phyloP scores from a whole-genome alignment of 202 grass and related monocot genomes.

The Panicum virgatum region DNA sequence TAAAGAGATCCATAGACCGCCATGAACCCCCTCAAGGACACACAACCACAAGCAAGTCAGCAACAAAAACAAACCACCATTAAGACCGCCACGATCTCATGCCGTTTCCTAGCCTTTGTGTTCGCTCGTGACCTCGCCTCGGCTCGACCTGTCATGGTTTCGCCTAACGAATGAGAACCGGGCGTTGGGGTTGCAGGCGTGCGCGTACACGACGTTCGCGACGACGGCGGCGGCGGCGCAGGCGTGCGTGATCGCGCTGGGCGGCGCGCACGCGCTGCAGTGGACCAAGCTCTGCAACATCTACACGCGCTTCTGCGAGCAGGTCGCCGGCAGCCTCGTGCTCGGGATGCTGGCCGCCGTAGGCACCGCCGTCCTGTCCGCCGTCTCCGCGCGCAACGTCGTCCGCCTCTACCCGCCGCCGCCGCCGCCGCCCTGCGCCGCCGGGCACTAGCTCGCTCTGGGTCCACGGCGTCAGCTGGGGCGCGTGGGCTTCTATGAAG shows the following conservation, averaged over 20 bases:
- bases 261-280: slow-evolving; percentile 52
- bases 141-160: too few species aligned
- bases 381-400: slow-evolving; percentile 72
- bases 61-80: background rate
- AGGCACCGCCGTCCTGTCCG: slow-evolving; percentile 52
- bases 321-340: slow-evolving; percentile 64
- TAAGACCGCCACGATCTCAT: background rate
- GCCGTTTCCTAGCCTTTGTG: too few species aligned
- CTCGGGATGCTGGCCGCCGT: slow-evolving; percentile 48
- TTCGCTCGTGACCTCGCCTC: too few species aligned
- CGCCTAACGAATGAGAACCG: too few species aligned
- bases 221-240: slow-evolving; percentile 67
- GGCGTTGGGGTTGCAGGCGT: slow-evolving; percentile 60
- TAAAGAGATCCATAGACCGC: background rate
- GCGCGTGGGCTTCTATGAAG: background rate
- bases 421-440: background rate
- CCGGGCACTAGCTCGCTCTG: background rate
- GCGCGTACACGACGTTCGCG: slow-evolving; percentile 67
- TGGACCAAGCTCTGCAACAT: slow-evolving; percentile 98
- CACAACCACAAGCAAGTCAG: background rate
- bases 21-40: background rate
- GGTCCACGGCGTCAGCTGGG: background rate
- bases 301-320: slow-evolving; percentile 81
- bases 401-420: slow-evolving; percentile 71
- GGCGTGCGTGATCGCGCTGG: slow-evolving; percentile 57